phyloP scores from a whole-genome alignment of 208 protist genomes.

The Acanthamoeba sp. region DNA sequence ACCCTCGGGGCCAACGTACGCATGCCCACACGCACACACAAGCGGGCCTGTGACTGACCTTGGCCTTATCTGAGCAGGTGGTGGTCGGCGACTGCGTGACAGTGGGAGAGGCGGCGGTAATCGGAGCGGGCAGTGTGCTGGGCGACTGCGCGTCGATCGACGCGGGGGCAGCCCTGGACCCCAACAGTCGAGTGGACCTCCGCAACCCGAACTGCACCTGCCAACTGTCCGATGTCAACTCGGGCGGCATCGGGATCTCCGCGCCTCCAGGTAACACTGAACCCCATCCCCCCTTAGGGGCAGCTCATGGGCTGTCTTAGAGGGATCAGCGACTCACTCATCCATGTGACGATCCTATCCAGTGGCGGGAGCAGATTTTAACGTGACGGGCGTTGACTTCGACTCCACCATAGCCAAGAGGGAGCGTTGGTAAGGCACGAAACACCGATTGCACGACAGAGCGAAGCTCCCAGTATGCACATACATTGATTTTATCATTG shows the following conservation, averaged over 20 bases:
- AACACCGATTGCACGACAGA: no score
- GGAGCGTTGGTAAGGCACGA: no score
- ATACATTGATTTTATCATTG: no score
- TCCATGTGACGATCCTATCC: not conserved
- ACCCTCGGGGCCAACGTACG: not conserved
- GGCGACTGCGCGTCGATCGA: not conserved
- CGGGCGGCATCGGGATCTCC: not conserved
- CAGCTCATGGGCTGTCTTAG: not conserved
- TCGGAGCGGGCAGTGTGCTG: not conserved
- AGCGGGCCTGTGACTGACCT: no score
- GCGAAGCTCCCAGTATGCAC: no score
- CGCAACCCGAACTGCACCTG: constrained; percentile 10
- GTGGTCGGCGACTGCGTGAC: not conserved
- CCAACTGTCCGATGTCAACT: not conserved
- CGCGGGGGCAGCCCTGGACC: not conserved
- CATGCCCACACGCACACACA: not conserved
- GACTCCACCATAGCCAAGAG: no score
- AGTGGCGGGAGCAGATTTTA: not conserved
- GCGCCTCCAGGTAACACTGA: not conserved
- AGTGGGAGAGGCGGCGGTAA: not conserved
- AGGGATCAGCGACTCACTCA: no score
- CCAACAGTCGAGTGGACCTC: constrained; percentile 1
- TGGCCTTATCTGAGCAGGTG: not conserved
- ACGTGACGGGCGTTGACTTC: not conserved
- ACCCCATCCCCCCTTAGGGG: not conserved